Percentiles rank a stretch among this genome's conserved stretches.
phyloP scores from a whole-genome alignment of 2,329 filamentous ascomycete species.

The Aphanoascus verrucosus region DNA sequence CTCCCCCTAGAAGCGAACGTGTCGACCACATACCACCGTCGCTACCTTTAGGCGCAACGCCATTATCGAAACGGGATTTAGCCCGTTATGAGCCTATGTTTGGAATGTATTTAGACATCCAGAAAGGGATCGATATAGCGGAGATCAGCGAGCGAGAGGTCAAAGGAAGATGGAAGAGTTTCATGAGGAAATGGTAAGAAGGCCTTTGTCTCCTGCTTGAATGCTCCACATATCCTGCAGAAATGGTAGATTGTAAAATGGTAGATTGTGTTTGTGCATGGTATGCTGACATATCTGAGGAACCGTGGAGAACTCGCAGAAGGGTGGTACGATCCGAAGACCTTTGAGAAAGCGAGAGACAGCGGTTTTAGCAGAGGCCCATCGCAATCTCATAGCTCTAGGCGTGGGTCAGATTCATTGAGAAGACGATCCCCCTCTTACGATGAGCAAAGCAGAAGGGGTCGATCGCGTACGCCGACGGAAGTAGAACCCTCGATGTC shows the following conservation, averaged over 20 bases:
- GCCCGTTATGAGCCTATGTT: conserved; percentile 59
- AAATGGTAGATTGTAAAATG: too few relatives aligned
- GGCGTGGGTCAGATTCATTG: background rate
- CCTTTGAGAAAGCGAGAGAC: conserved; percentile 45
- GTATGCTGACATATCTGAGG: conserved; percentile 46
- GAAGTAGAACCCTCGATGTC: background rate
- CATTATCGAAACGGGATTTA: conserved; percentile 60
- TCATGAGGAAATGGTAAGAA: conserved; percentile 69
- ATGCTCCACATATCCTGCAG: too few relatives aligned
- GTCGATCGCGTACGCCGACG: background rate
- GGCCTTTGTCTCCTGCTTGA: background rate
- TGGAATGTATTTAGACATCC: conserved; percentile 74
- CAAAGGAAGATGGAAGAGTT: conserved; percentile 86
- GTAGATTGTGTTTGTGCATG: too few relatives aligned
- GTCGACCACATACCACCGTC: conserved; percentile 20
- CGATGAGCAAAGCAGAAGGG: background rate
- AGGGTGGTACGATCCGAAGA: conserved; percentile 84
- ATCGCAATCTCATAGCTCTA: background rate
- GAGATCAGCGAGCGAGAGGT: conserved; percentile 63
- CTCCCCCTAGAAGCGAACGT: conserved; percentile 4
- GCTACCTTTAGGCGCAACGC: conserved; percentile 57
- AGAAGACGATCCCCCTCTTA: conserved; percentile 20
- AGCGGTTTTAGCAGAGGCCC: conserved; percentile 15
- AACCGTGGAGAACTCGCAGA: conserved; percentile 78
- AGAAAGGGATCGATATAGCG: conserved; percentile 63